Base-by-base conservation (phyloP, 768 basidiomycete species). In the Tylopilus vinaceipallidus region DNA sequence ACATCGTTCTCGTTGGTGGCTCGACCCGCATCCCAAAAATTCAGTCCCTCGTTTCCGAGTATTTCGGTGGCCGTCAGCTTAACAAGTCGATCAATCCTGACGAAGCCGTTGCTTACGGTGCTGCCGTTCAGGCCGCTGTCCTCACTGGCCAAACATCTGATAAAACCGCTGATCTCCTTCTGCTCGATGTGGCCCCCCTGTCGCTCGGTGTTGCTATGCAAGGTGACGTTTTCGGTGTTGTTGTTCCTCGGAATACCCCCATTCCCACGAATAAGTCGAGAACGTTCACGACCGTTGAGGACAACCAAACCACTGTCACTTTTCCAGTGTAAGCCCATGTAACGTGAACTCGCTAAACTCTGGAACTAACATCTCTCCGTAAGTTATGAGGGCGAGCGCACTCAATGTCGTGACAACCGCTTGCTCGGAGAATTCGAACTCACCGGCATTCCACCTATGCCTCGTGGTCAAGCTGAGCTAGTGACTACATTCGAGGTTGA, bases 21-120 rank as follows among this genome's bases (percentile, higher is more conserved):
- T 99, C 97, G 50, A 99, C 97, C 62, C 97, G 97, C 84, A 99
- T 99, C 68, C 97, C 97, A 58, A 98, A 98, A 80, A 91, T 99
- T 60, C 95, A 98, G 75, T 82, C 94, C 24, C 86, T 99, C 52
- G 97, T 99, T 45, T 98, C 95, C 50, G 97, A 99, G 71, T 95
- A 86, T 82, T 99, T 99, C 71, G 91, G 91, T 71, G 94, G 93
- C 54, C 93, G 95, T 64, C 91, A 95, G 70, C 76, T 98, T 68
- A 98, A 98, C 86, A 99, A 99, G 82, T 97, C 94, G 52, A 99
- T 99, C 78, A 99, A 99, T 83, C 97, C 97, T 56, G 97, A 99
- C 67, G 97, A 99, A 78, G 97, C 97, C 63, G 97, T 99, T 63
- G 97, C 97, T 42, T 98, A 98, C 74, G 97, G 97, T 78, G 97